A percentile compares a stretch with the other conserved stretches of the same genome.
These are phyloP conservation scores for Rhodofomes roseus DNA, from an alignment of 1,284 basidiomycete genomes.

Conservation along the genomic window DNA sequence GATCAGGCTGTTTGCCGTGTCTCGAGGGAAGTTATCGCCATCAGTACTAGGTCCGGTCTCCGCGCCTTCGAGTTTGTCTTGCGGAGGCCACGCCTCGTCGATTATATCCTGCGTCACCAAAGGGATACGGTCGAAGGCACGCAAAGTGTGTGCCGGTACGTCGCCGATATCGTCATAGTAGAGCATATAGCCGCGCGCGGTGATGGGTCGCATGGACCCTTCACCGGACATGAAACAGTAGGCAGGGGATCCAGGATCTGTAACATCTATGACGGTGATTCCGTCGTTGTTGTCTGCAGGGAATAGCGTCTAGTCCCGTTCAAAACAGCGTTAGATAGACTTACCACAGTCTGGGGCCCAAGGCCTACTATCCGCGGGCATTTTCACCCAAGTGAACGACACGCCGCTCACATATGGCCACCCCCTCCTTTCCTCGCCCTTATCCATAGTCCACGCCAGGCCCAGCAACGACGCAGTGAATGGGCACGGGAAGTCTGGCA, in stretches of 20 bases:
- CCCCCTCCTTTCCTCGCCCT: conserved; percentile 5
- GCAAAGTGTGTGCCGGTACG: background rate
- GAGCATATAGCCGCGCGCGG: conserved; percentile 28
- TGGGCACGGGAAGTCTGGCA: conserved; percentile 28
- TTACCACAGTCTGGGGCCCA: conserved; percentile 4
- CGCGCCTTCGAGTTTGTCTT: background rate
- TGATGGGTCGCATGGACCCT: conserved; percentile 3
- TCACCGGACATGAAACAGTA: conserved; percentile 19
- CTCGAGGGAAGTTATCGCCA: background rate
- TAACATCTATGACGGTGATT: conserved; percentile 39
- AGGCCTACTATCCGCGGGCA: conserved; percentile 25
- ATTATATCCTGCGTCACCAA: background rate
- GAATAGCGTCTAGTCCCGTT: background rate
- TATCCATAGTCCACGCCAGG: conserved; percentile 13
- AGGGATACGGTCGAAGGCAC: background rate
- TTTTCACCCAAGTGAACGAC: background rate
- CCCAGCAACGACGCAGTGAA: conserved; percentile 24
- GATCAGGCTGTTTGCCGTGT: background rate
- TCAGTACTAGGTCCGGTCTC: background rate
- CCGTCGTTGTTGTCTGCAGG: conserved; percentile 38
- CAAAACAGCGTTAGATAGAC: conserved; percentile 7
- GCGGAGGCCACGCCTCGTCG: background rate
- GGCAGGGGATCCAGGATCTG: conserved; percentile 29
- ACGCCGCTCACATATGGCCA: background rate
- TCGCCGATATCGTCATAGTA: background rate